These are phyloP conservation scores for Lippia alba DNA, from an alignment of 305 asterid genomes.

Conservation along the genomic window DNA sequence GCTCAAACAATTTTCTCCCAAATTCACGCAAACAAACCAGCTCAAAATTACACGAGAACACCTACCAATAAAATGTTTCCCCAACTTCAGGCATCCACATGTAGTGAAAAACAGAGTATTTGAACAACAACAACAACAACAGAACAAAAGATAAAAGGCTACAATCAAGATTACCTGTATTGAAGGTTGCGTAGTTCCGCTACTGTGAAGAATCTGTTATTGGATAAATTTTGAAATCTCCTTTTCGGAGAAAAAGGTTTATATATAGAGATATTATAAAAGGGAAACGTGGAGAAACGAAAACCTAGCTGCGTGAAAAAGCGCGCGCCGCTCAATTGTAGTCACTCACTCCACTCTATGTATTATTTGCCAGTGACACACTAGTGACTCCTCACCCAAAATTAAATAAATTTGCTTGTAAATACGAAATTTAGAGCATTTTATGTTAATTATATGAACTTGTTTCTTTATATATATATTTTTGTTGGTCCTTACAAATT, in stretches of 20 bases:
- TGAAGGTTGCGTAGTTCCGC: not conserved
- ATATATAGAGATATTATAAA: not conserved
- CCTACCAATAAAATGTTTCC: too few species aligned
- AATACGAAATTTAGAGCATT: too few species aligned
- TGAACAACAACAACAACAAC: not conserved
- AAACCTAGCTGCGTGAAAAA: conserved; percentile 37
- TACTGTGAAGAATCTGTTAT: not conserved
- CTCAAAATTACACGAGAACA: not conserved
- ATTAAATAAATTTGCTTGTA: too few species aligned
- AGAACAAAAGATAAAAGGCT: not conserved
- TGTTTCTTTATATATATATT: too few species aligned
- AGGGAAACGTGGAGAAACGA: not conserved
- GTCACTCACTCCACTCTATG: not conserved
- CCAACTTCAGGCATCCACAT: too few species aligned
- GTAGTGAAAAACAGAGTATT: not conserved
- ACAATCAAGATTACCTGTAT: not conserved
- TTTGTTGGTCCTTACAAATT: too few species aligned
- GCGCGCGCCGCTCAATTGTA: conserved; percentile 38
- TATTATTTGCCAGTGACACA: not conserved
- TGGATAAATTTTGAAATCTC: not conserved
- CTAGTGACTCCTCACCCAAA: too few species aligned
- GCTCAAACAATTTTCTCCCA: not conserved
- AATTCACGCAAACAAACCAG: not conserved
- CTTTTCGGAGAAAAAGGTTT: not conserved
- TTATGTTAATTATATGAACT: too few species aligned